Base-by-base conservation (phyloP, 306 rosid genomes). In the Vicia faba region DNA sequence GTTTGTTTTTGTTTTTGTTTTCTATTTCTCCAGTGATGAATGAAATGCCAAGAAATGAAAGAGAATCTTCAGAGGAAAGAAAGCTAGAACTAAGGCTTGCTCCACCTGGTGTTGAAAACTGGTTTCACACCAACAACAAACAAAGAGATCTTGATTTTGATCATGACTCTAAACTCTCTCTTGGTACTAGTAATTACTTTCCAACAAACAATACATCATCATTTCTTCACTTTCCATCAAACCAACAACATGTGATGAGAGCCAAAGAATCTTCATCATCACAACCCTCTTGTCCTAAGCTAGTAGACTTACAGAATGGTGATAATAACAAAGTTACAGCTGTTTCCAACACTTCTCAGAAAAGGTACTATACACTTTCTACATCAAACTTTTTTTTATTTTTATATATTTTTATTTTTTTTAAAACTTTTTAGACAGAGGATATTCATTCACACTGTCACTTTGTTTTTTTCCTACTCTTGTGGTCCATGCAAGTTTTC, bases 341-440 rank as follows among this genome's bases (percentile, higher is more conserved):
- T 87, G 89, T 85, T 56, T 74, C 84, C 69, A 88, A 88, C 88
- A 89, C 61, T 59, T 88, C 97, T 82, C 99, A 93, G 89, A 90
- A 93, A 88, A 90, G 99, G 99, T 93, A 11, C 68, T 20, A 8
- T 39, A 65, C 39, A 7, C 80, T 72, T 71, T 70, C 63, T 26
- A 36, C 39, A 5, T 70, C 69, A 11, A 54, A 25, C n/a, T 6
- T 54, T 54, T 54, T 51, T 23, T 53, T 53, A 0, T 10, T 10
- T 50, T 19, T 20, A 50, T 20, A 20, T 20, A 50, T 50, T 51
- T 8, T 8, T 50, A 46, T 48, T 48, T 54, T 55, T 18, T 3
- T 28, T 28, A 28, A 28, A 54, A 75, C 78, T 53, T 83, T 83
- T 74, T 76, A 29, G 79, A 72, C 87, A 83, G 82, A 78, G 91